Conservation (phyloP, 345 rosid genomes). For the Dovyalis caffra region DNA sequence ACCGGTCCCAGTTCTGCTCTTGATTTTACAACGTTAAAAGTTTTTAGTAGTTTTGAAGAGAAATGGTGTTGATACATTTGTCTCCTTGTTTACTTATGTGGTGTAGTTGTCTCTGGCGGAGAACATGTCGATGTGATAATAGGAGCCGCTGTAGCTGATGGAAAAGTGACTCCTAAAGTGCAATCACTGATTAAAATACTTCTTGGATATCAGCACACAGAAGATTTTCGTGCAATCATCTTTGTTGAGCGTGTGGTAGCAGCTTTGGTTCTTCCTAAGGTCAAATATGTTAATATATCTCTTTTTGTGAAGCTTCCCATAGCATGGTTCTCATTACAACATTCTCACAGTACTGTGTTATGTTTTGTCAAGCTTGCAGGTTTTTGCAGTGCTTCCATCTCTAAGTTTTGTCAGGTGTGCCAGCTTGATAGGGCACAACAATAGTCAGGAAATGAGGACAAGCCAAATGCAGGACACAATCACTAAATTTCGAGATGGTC, state of each 20-base stretch:
- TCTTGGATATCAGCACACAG: constrained; percentile 77
- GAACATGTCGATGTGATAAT: constrained; percentile 92
- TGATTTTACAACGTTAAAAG: not conserved
- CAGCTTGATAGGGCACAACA: constrained; percentile 95
- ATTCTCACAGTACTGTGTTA: not conserved
- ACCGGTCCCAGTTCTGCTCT: not conserved
- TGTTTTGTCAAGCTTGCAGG: constrained; percentile 62
- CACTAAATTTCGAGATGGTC: constrained; percentile 91
- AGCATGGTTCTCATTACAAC: constrained; percentile 4
- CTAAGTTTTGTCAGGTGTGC: constrained; percentile 80
- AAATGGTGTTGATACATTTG: not conserved
- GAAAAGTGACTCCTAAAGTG: constrained; percentile 98
- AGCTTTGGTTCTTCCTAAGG: constrained; percentile 99
- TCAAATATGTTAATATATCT: constrained; percentile 19
- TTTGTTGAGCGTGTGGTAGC: constrained; percentile 98
- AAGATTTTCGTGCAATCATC: constrained; percentile 97
- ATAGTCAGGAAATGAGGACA: constrained; percentile 93
- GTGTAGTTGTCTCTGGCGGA: constrained; percentile 88
- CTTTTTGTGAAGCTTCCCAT: not conserved
- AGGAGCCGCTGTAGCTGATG: constrained; percentile 99
- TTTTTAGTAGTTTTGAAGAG: constrained; percentile 1
- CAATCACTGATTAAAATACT: constrained; percentile 85
- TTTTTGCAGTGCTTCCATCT: constrained; percentile 90
- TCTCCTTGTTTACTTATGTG: constrained; percentile 20
- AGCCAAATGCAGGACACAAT: constrained; percentile 95